These are phyloP conservation scores for Haplosporangium gracile DNA, from an alignment of 192 early-diverging fungal genomes.

Conservation along the genomic window DNA sequence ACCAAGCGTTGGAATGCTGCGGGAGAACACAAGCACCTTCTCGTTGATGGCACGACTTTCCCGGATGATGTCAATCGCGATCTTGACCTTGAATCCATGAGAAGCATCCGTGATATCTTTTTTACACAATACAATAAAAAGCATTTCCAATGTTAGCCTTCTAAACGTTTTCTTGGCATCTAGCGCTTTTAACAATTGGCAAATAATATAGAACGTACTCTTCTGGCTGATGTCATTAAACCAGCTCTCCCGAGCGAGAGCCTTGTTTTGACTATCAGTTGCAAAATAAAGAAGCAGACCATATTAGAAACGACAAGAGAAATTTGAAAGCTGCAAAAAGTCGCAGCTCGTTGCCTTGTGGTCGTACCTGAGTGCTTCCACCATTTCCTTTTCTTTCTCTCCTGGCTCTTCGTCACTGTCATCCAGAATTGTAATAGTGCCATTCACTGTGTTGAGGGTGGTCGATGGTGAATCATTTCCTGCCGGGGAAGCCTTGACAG, in stretches of 20 bases:
- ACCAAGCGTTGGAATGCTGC: conserved; percentile 79
- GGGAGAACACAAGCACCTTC: conserved; percentile 81
- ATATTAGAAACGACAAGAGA: not conserved
- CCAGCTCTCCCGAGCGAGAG: conserved; percentile 9
- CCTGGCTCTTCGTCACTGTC: conserved; percentile 5
- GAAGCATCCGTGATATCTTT: conserved; percentile 42
- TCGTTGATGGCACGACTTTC: conserved; percentile 63
- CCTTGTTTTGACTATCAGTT: conserved; percentile 22
- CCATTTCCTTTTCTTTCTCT: conserved; percentile 21
- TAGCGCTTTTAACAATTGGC: not conserved
- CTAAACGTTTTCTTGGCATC: not conserved
- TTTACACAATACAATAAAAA: not conserved
- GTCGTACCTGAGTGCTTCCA: conserved; percentile 13
- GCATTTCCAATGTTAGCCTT: not conserved
- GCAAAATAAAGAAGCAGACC: not conserved
- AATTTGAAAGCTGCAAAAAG: not conserved
- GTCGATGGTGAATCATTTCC: not conserved
- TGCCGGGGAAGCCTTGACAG: not conserved
- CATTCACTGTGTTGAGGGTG: not conserved
- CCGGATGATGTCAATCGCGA: conserved; percentile 71
- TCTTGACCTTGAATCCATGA: conserved; percentile 63
- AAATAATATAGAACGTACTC: conserved; percentile 5
- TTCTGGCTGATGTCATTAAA: not conserved
- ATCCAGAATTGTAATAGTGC: not conserved
- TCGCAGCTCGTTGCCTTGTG: not conserved